These are phyloP conservation scores for Myxozyma lipomycoides DNA, from an alignment of 805 yeast genomes.

Conservation along the genomic window DNA sequence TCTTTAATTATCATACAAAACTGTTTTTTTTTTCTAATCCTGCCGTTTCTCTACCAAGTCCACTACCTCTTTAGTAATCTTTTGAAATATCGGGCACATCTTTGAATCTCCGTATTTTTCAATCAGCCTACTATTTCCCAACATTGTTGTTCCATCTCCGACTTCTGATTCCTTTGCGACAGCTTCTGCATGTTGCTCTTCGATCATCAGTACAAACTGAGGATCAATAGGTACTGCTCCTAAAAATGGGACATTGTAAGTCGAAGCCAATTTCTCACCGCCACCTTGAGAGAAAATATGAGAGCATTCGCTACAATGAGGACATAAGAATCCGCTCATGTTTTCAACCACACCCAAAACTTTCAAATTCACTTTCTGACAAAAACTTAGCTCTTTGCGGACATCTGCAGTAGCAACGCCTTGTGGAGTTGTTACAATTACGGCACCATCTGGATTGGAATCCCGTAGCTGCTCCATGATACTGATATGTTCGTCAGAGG, in stretches of 20 bases:
- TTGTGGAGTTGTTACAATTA: constrained; percentile 95
- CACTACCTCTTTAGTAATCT: constrained; percentile 17
- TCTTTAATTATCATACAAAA: background rate
- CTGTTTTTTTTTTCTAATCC: background rate
- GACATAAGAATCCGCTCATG: constrained; percentile 96
- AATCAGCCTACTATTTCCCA: constrained; percentile 3
- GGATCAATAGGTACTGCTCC: constrained; percentile 96
- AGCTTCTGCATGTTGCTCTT: constrained; percentile 47
- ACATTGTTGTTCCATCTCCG: constrained; percentile 23
- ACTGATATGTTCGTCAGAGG: constrained; percentile 96
- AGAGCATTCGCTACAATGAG: constrained; percentile 81
- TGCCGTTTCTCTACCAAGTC: constrained; percentile 1
- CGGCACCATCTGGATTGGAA: constrained; percentile 82
- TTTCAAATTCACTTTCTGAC: constrained; percentile 74
- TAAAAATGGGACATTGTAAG: constrained; percentile 59
- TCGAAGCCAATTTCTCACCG: constrained; percentile 66
- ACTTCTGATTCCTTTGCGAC: constrained; percentile 25
- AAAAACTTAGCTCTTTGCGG: constrained; percentile 86
- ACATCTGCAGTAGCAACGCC: constrained; percentile 91
- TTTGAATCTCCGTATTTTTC: constrained; percentile 21
- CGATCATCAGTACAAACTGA: constrained; percentile 81
- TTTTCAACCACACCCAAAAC: constrained; percentile 88
- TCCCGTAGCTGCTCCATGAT: constrained; percentile 79
- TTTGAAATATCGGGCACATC: constrained; percentile 25
- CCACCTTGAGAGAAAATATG: constrained; percentile 93